Base-by-base conservation (phyloP, 2,329 filamentous ascomycete genomes). In the Rutstroemia sydowiana region DNA sequence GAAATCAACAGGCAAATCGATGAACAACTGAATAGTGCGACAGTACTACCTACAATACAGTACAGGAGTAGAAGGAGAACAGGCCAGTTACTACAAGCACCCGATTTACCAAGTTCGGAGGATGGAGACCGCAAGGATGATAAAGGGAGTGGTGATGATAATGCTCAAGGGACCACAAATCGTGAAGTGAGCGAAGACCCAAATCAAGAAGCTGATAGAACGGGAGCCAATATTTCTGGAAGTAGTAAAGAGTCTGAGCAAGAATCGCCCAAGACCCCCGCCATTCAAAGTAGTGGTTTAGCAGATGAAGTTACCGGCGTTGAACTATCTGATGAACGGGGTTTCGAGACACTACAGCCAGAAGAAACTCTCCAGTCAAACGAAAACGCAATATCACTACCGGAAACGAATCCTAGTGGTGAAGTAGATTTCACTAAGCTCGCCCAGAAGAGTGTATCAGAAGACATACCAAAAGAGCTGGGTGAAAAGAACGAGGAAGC, bases 1-100 rank as follows among this genome's bases (percentile, higher is more conserved):
- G 51, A 52, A 9, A 63, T 65, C 48, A 65, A 63, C 51, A 55
- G 52, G 2, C 54, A 62, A 48, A 64, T 65, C 20, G 62, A 64
- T 23, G 57, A 49, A 6, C 58, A 55, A 3, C 53, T 65, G 7
- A 61, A 59, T 36, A 52, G 53, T 43, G 57, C 61, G 16, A 57
- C 59, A 28, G 58, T 61, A 2, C 54, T 62, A 28, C 62, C 61
- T 5, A 54, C 54, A 10, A 58, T 63, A 10, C 51, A 45, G 9
- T 63, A 58, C 30, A 56, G 57, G 18, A 61, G 59, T 50, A 51
- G 61, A 21, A 52, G 52, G 44, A 59, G 55, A 50, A 56, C 56
- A 14, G 42, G 48, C 23, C n/a, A 45, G 14, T 36, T 45, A 11
- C 28, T 13, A 1, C 41, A 37, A 16, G 6, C 34, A 26, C 23